Percentiles rank a stretch among this genome's conserved stretches.
Conservation (phyloP, 495 filamentous ascomycete species). For the Beverwykella pulmonaria region DNA sequence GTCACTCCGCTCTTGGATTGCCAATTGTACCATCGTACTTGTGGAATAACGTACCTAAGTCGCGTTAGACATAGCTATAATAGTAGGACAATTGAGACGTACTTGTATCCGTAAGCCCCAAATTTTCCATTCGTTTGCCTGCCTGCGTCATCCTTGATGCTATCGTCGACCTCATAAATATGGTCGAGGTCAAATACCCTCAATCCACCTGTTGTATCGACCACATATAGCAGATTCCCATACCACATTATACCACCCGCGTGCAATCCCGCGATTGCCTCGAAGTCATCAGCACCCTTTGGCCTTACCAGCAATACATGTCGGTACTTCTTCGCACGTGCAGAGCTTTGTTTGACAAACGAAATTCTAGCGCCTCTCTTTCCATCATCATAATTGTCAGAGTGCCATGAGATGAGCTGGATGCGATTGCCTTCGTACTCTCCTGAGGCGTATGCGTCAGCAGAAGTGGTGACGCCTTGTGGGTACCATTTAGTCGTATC, state of each 20-base stretch:
- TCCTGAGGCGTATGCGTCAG: constrained; percentile 44
- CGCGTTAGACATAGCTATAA: neutral
- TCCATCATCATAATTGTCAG: constrained; percentile 34
- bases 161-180: constrained; percentile 43
- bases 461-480: constrained; percentile 49
- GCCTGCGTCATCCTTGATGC: constrained; percentile 40
- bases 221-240: constrained; percentile 44
- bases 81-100: constrained; percentile 18
- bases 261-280: constrained; percentile 39
- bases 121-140: constrained; percentile 35
- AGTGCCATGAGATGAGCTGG: constrained; percentile 50
- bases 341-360: constrained; percentile 42
- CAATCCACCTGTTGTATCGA: constrained; percentile 44
- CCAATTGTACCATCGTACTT: constrained; percentile 23
- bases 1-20: constrained; percentile 8
- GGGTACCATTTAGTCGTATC: constrained; percentile 48
- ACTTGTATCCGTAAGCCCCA: constrained; percentile 45
- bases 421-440: constrained; percentile 44
- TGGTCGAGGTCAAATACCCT: constrained; percentile 45
- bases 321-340: constrained; percentile 44
- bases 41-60: constrained; percentile 21
- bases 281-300: constrained; percentile 42
- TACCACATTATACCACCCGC: constrained; percentile 48
- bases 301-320: constrained; percentile 49
- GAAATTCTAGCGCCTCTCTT: constrained; percentile 45